A percentile compares a stretch with the other conserved stretches of the same genome.
phyloP scores from a whole-genome alignment of 805 yeast genomes.

The Tetrapisispora arboricola region DNA sequence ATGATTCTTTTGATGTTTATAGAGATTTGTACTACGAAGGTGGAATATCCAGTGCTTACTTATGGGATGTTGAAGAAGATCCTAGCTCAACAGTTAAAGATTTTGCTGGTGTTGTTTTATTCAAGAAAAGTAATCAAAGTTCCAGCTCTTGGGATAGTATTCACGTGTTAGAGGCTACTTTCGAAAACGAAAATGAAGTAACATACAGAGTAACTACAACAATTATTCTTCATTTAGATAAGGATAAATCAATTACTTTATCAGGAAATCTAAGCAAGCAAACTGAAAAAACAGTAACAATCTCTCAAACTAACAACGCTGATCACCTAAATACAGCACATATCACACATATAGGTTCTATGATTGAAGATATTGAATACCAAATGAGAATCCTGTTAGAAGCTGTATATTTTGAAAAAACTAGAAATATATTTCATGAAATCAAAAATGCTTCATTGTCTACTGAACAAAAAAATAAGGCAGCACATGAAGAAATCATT shows the following conservation, averaged over 20 bases:
- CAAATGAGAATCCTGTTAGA: conserved; percentile 79
- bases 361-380: conserved; percentile 82
- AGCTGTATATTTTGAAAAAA: conserved; percentile 91
- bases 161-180: conserved; percentile 75
- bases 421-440: conserved; percentile 76
- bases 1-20: conserved; percentile 85
- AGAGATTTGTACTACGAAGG: conserved; percentile 93
- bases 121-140: conserved; percentile 47
- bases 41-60: conserved; percentile 77
- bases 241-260: conserved; percentile 29
- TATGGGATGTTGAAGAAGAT: conserved; percentile 76
- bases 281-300: conserved; percentile 41
- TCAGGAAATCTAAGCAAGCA: conserved; percentile 87
- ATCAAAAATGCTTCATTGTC: conserved; percentile 34
- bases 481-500: conserved; percentile 28
- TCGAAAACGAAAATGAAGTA: conserved; percentile 30
- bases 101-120: conserved; percentile 84
- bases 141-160: conserved; percentile 81
- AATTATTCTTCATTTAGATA: conserved; percentile 62
- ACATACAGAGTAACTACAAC: conserved; percentile 78
- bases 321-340: conserved; percentile 46
- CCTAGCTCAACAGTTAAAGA: conserved; percentile 24
- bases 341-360: conserved; percentile 71
- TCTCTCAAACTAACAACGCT: conserved; percentile 20
- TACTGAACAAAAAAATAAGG: conserved; percentile 17